Percentiles rank a stretch among this genome's conserved stretches.
These are phyloP conservation scores for Eleusine coracana DNA, from an alignment of 176 grass and related monocot species.

Conservation along the genomic window DNA sequence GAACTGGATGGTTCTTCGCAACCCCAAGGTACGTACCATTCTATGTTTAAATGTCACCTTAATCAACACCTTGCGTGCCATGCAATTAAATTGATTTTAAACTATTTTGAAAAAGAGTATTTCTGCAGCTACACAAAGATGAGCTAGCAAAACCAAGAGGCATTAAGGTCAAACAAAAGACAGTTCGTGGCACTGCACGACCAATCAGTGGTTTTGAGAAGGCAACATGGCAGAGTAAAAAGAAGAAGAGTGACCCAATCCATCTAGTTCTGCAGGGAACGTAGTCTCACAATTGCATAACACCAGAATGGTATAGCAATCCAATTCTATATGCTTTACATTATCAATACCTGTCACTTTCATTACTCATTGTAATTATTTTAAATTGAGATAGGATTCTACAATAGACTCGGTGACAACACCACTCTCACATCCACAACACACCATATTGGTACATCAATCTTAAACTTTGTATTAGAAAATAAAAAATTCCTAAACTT, in stretches of 20 bases:
- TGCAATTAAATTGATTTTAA: too few relatives aligned
- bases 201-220: slow-evolving; percentile 10
- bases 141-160: background rate
- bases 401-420: too few relatives aligned
- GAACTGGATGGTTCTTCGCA: too few relatives aligned
- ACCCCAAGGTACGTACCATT: too few relatives aligned
- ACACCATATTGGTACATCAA: too few relatives aligned
- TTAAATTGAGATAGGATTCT: background rate
- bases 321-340: background rate
- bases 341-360: too few relatives aligned
- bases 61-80: too few relatives aligned
- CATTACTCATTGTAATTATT: background rate
- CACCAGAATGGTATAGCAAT: background rate
- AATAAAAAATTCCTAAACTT: too few relatives aligned
- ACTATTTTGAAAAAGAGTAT: too few relatives aligned
- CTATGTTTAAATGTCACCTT: too few relatives aligned
- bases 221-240: background rate
- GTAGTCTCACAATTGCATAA: background rate
- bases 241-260: background rate
- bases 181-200: background rate
- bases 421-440: too few relatives aligned
- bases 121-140: background rate
- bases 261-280: background rate
- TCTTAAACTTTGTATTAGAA: too few relatives aligned
- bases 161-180: background rate